A percentile compares a stretch with the other conserved stretches of the same genome.
phyloP scores from a whole-genome alignment of 2,329 filamentous ascomycete species.

The Epichloe aotearoae region DNA sequence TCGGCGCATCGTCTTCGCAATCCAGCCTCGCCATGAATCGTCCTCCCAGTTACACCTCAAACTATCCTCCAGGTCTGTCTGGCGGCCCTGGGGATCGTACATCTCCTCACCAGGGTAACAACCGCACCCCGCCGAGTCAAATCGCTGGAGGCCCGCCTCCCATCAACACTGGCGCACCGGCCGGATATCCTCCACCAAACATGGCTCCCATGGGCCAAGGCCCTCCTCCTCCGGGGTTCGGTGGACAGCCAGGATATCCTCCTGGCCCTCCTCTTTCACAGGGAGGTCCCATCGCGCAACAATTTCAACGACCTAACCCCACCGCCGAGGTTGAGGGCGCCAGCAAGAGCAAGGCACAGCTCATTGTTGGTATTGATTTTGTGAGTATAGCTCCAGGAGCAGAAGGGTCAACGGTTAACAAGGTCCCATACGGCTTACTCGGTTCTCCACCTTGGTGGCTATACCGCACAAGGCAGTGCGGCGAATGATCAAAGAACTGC shows the following conservation, averaged over 20 bases:
- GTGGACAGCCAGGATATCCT: conserved; percentile 33
- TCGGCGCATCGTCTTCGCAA: conserved; percentile 30
- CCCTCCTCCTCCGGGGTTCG: conserved; percentile 34
- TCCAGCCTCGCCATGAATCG: conserved; percentile 47
- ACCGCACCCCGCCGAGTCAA: conserved; percentile 44
- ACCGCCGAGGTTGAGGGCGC: conserved; percentile 73
- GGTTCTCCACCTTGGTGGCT: background rate
- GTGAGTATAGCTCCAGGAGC: conserved; percentile 37
- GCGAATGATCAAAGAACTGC: background rate
- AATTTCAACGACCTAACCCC: conserved; percentile 28
- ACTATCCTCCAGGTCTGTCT: conserved; percentile 35
- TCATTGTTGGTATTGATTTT: conserved; percentile 98
- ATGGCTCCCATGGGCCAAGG: conserved; percentile 30
- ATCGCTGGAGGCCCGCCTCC: conserved; percentile 52
- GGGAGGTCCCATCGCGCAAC: conserved; percentile 26
- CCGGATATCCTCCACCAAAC: conserved; percentile 44
- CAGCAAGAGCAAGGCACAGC: conserved; percentile 83
- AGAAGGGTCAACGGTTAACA: background rate
- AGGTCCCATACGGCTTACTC: background rate
- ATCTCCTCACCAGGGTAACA: conserved; percentile 35
- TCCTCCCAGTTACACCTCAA: conserved; percentile 50
- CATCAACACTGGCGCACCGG: conserved; percentile 50
- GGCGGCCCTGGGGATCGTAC: conserved; percentile 34
- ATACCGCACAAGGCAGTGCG: background rate
- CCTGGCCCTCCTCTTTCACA: conserved; percentile 28